Base-by-base conservation (phyloP, 257 asterid species). In the Verbena officinalis region DNA sequence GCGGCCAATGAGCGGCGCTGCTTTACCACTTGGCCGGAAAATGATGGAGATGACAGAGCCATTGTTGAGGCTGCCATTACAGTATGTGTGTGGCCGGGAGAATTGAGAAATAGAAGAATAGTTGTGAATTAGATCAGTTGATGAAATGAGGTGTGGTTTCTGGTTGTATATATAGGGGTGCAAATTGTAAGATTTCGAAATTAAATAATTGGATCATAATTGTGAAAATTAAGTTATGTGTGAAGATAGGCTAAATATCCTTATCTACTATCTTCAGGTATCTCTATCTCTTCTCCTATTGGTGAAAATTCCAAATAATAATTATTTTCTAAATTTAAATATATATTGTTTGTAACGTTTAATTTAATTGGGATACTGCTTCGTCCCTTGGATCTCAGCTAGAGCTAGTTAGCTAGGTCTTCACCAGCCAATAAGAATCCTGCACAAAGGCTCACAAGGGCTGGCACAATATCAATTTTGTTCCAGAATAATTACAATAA, bases 21-120 rank as follows among this genome's bases (percentile, higher is more conserved):
- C 45, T n/a, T 38, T 9, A 59, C 68, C 0, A 54, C 75, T 20
- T 70, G 45, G 31, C 69, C 64, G 42, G 64, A 57, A 33, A 59
- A 43, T 5, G 75, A 70, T 5, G 64, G 64, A 38, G 75, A 70
- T 2, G 75, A 70, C 4, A 70, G 70, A 30, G 70, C 75, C 75
- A 70, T 69, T 16, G 75, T 49, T 3, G 75, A 69, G 36, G 75
- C 57, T 9, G 69, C 69, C 70, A 70, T 60, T 15, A 7, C 8
- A n/a, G 7, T 17, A 2, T 13, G 5, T 30, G 7, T 30, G 7
- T 30, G 7, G 43, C 15, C 36, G 9, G 17, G 11, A 19, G 31
- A 7, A 16, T 50, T 50, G 56, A 50, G 56, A 21, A 50, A 50
- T 20, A n/a, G 31, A 20, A 50, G 7, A 9, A 1, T 50, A 24